phyloP scores from a whole-genome alignment of 805 yeast genomes.

The Crinitomyces ghanaensis region DNA sequence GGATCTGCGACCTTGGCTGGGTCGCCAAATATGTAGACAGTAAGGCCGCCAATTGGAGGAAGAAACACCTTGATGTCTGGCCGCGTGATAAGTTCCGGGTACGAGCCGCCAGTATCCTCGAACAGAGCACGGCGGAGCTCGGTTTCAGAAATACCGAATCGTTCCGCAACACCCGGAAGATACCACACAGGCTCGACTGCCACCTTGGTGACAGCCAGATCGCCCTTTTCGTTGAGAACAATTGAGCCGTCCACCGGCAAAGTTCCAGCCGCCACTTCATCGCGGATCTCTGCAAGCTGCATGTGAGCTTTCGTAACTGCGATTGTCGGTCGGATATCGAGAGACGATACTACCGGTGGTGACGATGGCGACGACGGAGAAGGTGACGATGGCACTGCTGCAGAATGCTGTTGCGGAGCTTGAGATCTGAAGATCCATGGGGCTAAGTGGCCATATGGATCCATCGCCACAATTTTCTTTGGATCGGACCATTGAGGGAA shows the following conservation, averaged over 20 bases:
- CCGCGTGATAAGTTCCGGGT: slow-evolving; percentile 56
- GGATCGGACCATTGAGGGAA: slow-evolving; percentile 45
- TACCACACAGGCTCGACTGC: slow-evolving; percentile 68
- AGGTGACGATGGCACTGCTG: no score
- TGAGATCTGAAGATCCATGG: slow-evolving; percentile 45
- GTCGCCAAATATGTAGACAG: slow-evolving; percentile 56
- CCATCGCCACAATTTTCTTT: slow-evolving; percentile 52
- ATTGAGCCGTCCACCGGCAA: slow-evolving; percentile 48
- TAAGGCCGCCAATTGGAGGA: slow-evolving; percentile 61
- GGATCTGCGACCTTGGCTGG: slow-evolving; percentile 44
- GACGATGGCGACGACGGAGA: no score
- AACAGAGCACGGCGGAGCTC: slow-evolving; percentile 49
- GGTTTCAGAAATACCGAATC: slow-evolving; percentile 45
- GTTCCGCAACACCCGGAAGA: slow-evolving; percentile 56
- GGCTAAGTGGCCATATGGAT: slow-evolving; percentile 56
- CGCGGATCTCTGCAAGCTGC: slow-evolving; percentile 47
- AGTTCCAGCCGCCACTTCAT: slow-evolving; percentile 43
- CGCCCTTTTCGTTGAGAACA: slow-evolving; percentile 50
- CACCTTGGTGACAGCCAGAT: slow-evolving; percentile 48
- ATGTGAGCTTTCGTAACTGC: slow-evolving; percentile 57
- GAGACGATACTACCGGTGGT: no score
- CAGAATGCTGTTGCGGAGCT: slow-evolving; percentile 32
- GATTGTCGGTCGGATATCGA: slow-evolving; percentile 53
- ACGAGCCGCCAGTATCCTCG: slow-evolving; percentile 62
- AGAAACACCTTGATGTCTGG: slow-evolving; percentile 54